Conservation (phyloP, 2,329 filamentous ascomycete genomes). For the Neonectria punicea region DNA sequence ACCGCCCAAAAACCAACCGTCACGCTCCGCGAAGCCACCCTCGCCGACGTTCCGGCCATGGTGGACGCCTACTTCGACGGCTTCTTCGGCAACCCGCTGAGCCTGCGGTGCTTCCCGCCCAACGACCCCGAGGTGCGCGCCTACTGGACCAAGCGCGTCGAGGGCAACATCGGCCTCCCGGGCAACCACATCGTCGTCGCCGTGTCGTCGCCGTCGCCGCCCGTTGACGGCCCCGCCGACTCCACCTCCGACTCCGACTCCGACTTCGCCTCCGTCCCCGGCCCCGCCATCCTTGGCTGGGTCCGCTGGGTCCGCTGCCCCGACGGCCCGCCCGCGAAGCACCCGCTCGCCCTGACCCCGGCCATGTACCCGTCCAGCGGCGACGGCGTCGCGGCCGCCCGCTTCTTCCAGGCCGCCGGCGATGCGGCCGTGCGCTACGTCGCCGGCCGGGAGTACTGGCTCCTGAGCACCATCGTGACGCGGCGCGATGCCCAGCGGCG, state of each 20-base stretch:
- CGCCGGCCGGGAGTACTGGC: conserved; percentile 44
- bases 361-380: conserved; percentile 39
- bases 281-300: conserved; percentile 44
- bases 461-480: conserved; percentile 48
- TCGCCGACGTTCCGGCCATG: conserved; percentile 46
- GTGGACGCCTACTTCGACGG: conserved; percentile 44
- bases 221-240: not conserved
- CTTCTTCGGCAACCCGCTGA: conserved; percentile 46
- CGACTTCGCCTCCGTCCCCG: conserved; percentile 5
- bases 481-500: conserved; percentile 44
- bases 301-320: conserved; percentile 48
- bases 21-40: conserved; percentile 51
- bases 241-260: not conserved
- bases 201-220: conserved; percentile 15
- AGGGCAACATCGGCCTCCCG: conserved; percentile 42
- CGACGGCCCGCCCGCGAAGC: conserved; percentile 26
- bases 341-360: conserved; percentile 35
- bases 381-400: conserved; percentile 47
- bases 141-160: conserved; percentile 37
- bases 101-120: conserved; percentile 43
- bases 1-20: conserved; percentile 4
- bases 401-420: conserved; percentile 53
- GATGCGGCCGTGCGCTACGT: conserved; percentile 40
- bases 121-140: conserved; percentile 37
- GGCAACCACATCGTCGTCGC: conserved; percentile 46